Percentiles rank a stretch among this genome's conserved stretches.
phyloP scores from a whole-genome alignment of 2,329 filamentous ascomycete species.

The Gnomoniopsis sp. region DNA sequence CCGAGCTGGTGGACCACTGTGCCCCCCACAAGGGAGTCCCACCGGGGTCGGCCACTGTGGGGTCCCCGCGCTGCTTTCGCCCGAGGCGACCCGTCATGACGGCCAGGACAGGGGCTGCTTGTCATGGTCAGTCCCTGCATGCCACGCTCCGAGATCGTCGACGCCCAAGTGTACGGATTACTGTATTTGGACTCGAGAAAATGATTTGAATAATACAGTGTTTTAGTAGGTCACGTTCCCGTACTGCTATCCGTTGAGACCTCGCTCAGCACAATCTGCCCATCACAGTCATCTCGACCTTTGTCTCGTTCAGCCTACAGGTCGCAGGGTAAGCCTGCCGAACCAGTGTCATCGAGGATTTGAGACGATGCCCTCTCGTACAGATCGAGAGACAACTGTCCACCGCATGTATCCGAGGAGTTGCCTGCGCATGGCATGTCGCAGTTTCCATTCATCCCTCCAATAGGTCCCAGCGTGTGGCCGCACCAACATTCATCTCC shows the following conservation, averaged over 20 bases:
- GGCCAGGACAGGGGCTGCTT: background rate
- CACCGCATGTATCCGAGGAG: constrained; percentile 21
- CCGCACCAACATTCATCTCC: constrained; percentile 25
- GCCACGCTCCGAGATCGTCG: background rate
- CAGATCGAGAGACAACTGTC: background rate
- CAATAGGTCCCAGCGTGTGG: constrained; percentile 7
- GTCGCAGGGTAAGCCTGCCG: background rate
- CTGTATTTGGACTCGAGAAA: no score
- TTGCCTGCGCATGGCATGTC: constrained; percentile 26
- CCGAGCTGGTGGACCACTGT: constrained; percentile 16
- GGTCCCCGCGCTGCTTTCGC: background rate
- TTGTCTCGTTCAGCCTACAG: background rate
- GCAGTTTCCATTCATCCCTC: constrained; percentile 19
- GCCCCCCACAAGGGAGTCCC: background rate
- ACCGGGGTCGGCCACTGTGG: background rate
- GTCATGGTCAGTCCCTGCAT: background rate
- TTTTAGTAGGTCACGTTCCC: no score
- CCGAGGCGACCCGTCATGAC: background rate
- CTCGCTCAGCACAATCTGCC: no score
- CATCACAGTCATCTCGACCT: no score
- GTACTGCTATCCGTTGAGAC: no score
- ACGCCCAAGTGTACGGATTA: no score
- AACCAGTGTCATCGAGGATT: no score
- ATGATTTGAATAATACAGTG: no score
- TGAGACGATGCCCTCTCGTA: background rate